phyloP scores from a whole-genome alignment of 805 yeast species.

The Yarrowia divulgata region DNA sequence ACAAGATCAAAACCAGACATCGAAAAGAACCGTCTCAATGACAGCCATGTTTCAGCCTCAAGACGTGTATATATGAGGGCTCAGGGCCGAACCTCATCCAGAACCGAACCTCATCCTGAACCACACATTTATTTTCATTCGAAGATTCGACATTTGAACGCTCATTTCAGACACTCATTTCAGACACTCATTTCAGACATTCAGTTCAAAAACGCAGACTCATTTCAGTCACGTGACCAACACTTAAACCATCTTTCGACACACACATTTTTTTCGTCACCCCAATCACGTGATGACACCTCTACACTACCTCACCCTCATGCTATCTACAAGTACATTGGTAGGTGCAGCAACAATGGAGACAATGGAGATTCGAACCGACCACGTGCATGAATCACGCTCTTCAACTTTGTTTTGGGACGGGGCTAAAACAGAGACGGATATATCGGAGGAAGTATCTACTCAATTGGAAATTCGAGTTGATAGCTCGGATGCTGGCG shows the following conservation, averaged over 20 bases:
- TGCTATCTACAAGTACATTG: background rate
- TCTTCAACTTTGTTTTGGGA: slow-evolving; percentile 6
- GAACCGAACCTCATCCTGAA: no score
- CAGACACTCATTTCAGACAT: background rate
- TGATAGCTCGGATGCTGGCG: background rate
- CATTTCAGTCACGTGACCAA: no score
- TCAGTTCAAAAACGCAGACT: background rate
- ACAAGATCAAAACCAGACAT: no score
- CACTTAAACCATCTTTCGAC: background rate
- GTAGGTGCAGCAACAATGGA: slow-evolving; percentile 14
- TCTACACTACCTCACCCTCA: background rate
- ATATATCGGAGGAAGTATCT: no score
- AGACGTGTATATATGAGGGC: background rate
- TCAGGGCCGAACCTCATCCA: background rate
- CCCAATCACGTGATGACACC: background rate
- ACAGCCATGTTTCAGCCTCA: background rate
- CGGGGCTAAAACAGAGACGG: background rate
- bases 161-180: no score
- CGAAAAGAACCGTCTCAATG: no score
- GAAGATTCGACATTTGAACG: no score
- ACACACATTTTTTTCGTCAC: background rate
- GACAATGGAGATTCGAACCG: slow-evolving; percentile 8
- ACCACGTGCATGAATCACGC: slow-evolving; percentile 1
- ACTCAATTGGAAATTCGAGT: background rate
- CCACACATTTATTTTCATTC: no score